These are phyloP conservation scores for Clitocybe nebularis DNA, from an alignment of 1,284 basidiomycete species.

Conservation along the genomic window DNA sequence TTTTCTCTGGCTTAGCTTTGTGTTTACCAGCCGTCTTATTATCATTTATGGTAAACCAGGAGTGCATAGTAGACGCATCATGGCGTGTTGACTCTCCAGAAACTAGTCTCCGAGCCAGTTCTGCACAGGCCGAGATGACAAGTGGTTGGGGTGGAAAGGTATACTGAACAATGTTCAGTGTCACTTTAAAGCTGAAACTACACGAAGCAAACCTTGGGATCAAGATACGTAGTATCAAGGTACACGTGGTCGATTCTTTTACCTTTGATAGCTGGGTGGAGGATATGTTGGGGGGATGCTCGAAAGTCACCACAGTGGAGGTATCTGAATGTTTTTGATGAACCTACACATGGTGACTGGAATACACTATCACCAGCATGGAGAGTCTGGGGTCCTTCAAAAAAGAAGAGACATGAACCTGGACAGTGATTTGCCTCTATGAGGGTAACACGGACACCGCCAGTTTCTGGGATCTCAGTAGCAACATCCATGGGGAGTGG, in stretches of 20 bases:
- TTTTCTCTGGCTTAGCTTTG: conserved; percentile 30
- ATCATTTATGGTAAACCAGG: conserved; percentile 25
- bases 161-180: conserved; percentile 49
- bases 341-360: conserved; percentile 70
- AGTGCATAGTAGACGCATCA: conserved; percentile 36
- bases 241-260: conserved; percentile 87
- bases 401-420: conserved; percentile 91
- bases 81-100: conserved; percentile 30
- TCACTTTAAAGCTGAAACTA: background rate
- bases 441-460: conserved; percentile 85
- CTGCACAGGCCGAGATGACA: conserved; percentile 89
- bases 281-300: conserved; percentile 78
- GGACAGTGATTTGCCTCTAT: conserved; percentile 99
- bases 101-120: conserved; percentile 66
- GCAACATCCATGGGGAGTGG: conserved; percentile 81
- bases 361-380: conserved; percentile 81
- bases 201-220: conserved; percentile 65
- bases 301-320: conserved; percentile 96
- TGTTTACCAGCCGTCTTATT: conserved; percentile 21
- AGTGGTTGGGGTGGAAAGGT: conserved; percentile 93
- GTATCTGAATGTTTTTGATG: conserved; percentile 75
- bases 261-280: conserved; percentile 77
- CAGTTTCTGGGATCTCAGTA: conserved; percentile 74
- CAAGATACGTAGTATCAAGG: conserved; percentile 95
- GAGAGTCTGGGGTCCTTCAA: conserved; percentile 87